Evolutionary conservation across 1,139 yeast species (phyloP), one percentile per base, ranked within the genome.

Genomic region (Hansenula sp.): DNA sequence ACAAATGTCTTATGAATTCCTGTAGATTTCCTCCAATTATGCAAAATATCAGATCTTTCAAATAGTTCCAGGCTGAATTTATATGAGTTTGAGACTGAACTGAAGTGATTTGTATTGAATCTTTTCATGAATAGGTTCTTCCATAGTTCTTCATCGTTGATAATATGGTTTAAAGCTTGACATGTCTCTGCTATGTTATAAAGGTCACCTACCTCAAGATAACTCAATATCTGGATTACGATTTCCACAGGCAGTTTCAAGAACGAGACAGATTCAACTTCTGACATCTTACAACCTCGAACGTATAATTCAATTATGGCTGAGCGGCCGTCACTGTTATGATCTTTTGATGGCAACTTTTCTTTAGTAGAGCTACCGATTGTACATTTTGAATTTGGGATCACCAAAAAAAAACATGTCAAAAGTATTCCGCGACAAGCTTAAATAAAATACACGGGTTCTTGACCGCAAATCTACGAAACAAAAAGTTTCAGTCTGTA

Each of bases 81-180:
- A n/a, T 52, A 53, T 0, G 84, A 74, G 28, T 74, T 66, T 0
- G 84, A 69, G n/a, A 77, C 64, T 1, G 84, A 73, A 3, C 89
- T 81, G 58, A 84, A 84, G 13, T 57, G 54, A 13, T 62, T 56
- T 0, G 74, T 71, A 3, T 74, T 70, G 51, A 76, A 76, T 43
- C 69, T 70, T 24, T 68, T 56, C 24, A 65, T 62, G 54, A 84
- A 81, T 18, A 84, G 70, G 43, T 71, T 72, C 54, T 72, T 72
- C 91, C 91, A 84, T 7, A 83, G 71, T 41, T 73, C 74, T 48
- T 76, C 76, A 57, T 82, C 83, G 47, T 72, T 71, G 5, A 81
- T 72, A 6, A 80, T 69, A 37, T 58, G 55, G 46, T 74, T 63
- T 76, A 88, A 79, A 17, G 66, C 58, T 36, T 63, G 70, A 53